Percentiles rank a stretch among this genome's conserved stretches.
Conservation (phyloP, 306 rosid genomes). For the Medicago arabica region DNA sequence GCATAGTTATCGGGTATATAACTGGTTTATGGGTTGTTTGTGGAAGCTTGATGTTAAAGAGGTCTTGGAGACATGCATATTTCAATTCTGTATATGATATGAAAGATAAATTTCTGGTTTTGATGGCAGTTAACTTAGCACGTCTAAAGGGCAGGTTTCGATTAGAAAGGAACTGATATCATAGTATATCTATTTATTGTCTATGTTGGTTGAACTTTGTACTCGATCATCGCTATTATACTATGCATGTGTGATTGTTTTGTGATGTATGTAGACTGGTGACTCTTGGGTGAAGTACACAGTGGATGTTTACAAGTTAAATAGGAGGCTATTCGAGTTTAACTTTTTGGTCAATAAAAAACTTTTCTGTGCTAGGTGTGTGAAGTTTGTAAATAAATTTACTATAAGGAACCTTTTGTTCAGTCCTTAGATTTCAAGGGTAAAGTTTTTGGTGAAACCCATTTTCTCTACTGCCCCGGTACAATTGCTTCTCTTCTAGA, state of each 20-base stretch:
- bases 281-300: too few relatives aligned
- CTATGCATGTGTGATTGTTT: neutral
- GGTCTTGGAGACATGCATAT: constrained; percentile 42
- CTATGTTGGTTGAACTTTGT: neutral
- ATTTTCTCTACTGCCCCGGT: too few relatives aligned
- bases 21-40: constrained; percentile 32
- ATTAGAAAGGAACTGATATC: constrained; percentile 4
- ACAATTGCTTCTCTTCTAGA: too few relatives aligned
- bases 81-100: constrained; percentile 14
- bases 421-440: too few relatives aligned
- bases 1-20: constrained; percentile 17
- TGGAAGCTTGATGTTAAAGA: constrained; percentile 29
- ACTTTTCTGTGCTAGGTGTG: neutral
- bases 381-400: too few relatives aligned
- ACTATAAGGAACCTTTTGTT: too few relatives aligned
- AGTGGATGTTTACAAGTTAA: too few relatives aligned
- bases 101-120: constrained; percentile 8
- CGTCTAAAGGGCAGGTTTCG: constrained; percentile 22
- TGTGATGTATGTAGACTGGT: too few relatives aligned
- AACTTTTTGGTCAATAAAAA: too few relatives aligned
- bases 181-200: neutral
- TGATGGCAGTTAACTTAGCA: neutral
- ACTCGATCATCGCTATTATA: neutral
- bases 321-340: too few relatives aligned
- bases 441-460: too few relatives aligned